These are phyloP conservation scores for Neurospora cerealis DNA, from an alignment of 495 filamentous ascomycete genomes.

Conservation along the genomic window DNA sequence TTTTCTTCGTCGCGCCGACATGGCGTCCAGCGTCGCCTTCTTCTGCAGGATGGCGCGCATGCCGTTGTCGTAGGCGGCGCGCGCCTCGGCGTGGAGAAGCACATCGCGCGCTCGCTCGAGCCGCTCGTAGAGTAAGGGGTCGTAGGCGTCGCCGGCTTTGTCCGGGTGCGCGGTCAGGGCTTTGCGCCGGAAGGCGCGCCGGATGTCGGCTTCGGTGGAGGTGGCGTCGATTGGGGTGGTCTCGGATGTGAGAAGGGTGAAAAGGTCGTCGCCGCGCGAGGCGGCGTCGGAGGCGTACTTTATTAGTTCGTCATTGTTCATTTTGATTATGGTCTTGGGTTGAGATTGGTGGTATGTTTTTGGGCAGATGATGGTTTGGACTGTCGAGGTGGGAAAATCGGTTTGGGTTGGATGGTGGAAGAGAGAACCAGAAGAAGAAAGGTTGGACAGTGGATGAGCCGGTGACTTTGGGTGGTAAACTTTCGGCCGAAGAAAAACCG, in stretches of 20 bases:
- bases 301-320: conserved; percentile 28
- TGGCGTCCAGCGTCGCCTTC: conserved; percentile 16
- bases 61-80: conserved; percentile 31
- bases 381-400: background rate
- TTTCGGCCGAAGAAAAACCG: background rate
- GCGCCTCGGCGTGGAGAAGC: conserved; percentile 26
- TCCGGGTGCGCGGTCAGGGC: conserved; percentile 42
- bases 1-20: conserved; percentile 21
- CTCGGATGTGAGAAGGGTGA: conserved; percentile 25
- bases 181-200: conserved; percentile 34
- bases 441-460: background rate
- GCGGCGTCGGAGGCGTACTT: conserved; percentile 32
- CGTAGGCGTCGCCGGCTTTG: conserved; percentile 36
- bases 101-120: conserved; percentile 38
- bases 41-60: conserved; percentile 31
- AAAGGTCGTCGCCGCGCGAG: conserved; percentile 30
- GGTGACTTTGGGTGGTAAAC: background rate
- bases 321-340: background rate
- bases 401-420: background rate
- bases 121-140: conserved; percentile 34
- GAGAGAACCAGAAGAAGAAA: background rate
- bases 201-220: conserved; percentile 32
- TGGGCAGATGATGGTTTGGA: background rate
- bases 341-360: background rate
- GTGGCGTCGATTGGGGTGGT: conserved; percentile 21